Evolutionary conservation across 352 stramenopile species (phyloP), one percentile per base, ranked within the genome.

Genomic region (Saprolegnia diclina): DNA sequence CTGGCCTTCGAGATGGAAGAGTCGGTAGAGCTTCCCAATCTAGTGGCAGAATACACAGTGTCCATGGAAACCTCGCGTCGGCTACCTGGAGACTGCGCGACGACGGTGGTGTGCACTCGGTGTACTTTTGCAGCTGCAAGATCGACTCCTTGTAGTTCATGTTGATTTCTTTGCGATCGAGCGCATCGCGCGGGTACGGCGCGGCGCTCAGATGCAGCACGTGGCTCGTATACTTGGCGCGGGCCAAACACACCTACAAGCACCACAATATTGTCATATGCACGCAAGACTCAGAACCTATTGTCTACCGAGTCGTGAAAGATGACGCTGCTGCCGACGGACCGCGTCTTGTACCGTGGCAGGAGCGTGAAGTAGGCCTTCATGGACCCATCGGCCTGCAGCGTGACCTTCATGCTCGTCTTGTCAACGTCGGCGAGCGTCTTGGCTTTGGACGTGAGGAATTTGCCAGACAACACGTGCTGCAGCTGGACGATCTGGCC

Each of bases 131-230:
- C 10, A 69, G 32, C 38, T 62, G 53, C 9, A 69, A 21, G 29
- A 69, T 62, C 18, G 63, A 61, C 61, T 69, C 63, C 18, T 69
- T 69, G 37, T 52, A 52, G 22, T 62, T 69, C 45, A 69, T 69
- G 37, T 69, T 69, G 19, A 69, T 22, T 46, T 69, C 63, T n/a
- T 62, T 69, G 0, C 63, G 48, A 3, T 16, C 9, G 22, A 62
- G 53, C 10, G 22, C n/a, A n/a, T 69, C 63, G n/a, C 53, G 63
- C 5, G 63, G 63, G 63, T 45, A 69, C 3, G 45, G 1, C n/a
- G 18, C 18, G 6, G 53, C 29, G 32, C 63, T 69, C 38, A 69
- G 38, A 24, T 69, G 63, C 18, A 69, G 14, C 21, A 62, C 62
- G 21, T 69, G 63, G 5, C 38, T 54, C n/a, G 63, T 69, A 29